Base-by-base conservation (phyloP, 148 eudicot genomes). In the Rheum nobile region DNA sequence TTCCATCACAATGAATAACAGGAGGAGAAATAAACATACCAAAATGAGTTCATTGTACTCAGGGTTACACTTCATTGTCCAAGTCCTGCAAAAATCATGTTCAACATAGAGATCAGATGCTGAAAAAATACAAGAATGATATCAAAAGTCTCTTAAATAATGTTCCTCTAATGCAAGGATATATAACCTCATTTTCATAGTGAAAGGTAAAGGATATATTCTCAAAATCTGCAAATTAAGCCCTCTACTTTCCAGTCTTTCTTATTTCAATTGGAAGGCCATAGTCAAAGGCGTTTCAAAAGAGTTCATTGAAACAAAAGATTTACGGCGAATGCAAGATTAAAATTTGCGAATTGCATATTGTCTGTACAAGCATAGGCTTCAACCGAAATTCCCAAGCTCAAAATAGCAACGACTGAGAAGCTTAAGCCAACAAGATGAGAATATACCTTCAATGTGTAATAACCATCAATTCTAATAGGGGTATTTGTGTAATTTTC, bases 21-120 rank as follows among this genome's bases (percentile, higher is more conserved):
- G 13, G 17, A 35, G 71, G 71, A 17, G 22, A n/a, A 57, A 57
- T 26, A 57, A 16, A 67, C 71, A 21, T 79, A 89, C 96, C 96
- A 90, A 80, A 74, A 91, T 90, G 65, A 94, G 78, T 61, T 87
- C 93, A 28, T 90, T n/a, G n/a, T n/a, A n/a, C n/a, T n/a, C n/a
- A n/a, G n/a, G n/a, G n/a, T n/a, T n/a, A n/a, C n/a, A n/a, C n/a
- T n/a, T n/a, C n/a, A n/a, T n/a, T n/a, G n/a, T n/a, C n/a, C n/a
- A n/a, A n/a, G n/a, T n/a, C n/a, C n/a, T n/a, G n/a, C n/a, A n/a
- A n/a, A n/a, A n/a, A n/a, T n/a, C n/a, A n/a, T n/a, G n/a, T n/a
- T n/a, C n/a, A n/a, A n/a, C n/a, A n/a, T n/a, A n/a, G n/a, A n/a
- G n/a, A n/a, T n/a, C n/a, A n/a, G n/a, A n/a, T 88, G 75, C n/a